Evolutionary conservation across 2,329 filamentous ascomycete species (phyloP), one percentile per base, ranked within the genome.

Genomic region (Fusarium mexicanum): DNA sequence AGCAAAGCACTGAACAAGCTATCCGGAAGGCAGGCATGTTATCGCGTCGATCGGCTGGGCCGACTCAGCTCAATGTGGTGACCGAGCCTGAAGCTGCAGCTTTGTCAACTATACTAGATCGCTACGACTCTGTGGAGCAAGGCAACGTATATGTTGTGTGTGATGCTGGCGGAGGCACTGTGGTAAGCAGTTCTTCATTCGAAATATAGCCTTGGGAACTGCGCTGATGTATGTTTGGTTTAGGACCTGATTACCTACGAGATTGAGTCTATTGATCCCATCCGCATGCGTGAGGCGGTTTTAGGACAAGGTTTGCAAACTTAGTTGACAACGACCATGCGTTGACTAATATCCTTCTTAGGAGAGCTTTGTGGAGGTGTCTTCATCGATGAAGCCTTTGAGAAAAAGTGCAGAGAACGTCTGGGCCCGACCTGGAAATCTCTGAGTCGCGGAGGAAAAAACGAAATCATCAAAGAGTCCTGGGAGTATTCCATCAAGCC

Each of bases 291-390:
- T 9, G 22, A 43, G 40, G 40, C 40, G 8, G 40, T 43, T n/a
- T 6, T 43, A 16, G 40, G 40, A n/a, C 40, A 43, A 43, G 40
- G 40, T 43, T 16, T 43, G 40, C 0, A 14, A 14, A 22, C 14
- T 10, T 22, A 9, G 0, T n/a, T 1, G 10, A 43, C 4, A 43
- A 13, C 6, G 2, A 43, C 5, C 8, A n/a, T n/a, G 40, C 40
- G n/a, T n/a, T 13, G 16, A 43, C 40, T n/a, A 16, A 43, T 16
- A n/a, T 6, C 13, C 8, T 41, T 9, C 14, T 6, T 20, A 43
- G 40, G 40, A n/a, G 40, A 43, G 40, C 40, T 43, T 16, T 43
- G 40, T n/a, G 40, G 40, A n/a, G 40, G 40, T 43, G 40, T 43
- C 8, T 43, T 43, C 22, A 43, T 43, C 20, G 40, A 43, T 43